Percentiles rank a stretch among this genome's conserved stretches.
Evolutionary conservation across 345 rosid genomes (phyloP).

Genomic region (Salix viminalis): DNA sequence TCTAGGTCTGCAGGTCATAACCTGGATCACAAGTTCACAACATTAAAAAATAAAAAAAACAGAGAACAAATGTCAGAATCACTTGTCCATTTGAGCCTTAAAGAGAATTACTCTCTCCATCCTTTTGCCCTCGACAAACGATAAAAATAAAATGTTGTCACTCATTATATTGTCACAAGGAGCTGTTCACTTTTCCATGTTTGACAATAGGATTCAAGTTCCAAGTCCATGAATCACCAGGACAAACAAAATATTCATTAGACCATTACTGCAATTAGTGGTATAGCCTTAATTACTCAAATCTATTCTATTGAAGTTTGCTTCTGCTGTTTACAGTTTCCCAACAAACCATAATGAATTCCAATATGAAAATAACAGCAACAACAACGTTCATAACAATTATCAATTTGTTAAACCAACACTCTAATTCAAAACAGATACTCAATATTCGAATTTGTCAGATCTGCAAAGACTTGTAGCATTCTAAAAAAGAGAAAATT

Average conservation of each 20-base stretch:
- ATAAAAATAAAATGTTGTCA: not conserved
- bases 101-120: not conserved
- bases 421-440: not conserved
- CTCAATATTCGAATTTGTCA: not conserved
- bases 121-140: not conserved
- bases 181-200: not conserved
- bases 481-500: not conserved
- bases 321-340: not conserved
- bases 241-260: not conserved
- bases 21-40: slow-evolving; percentile 36
- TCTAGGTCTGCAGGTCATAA: slow-evolving; percentile 93
- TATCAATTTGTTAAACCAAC: not conserved
- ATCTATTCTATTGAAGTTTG: not conserved
- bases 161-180: not conserved
- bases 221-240: not conserved
- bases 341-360: not conserved
- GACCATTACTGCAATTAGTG: not conserved
- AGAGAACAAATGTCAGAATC: not conserved
- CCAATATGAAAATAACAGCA: not conserved
- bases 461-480: not conserved
- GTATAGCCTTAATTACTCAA: not conserved
- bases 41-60: not conserved
- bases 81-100: not conserved
- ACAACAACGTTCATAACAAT: not conserved
- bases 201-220: slow-evolving; percentile 6